phyloP scores from a whole-genome alignment of 2,329 filamentous ascomycete species.

The Eurotiales sp. region DNA sequence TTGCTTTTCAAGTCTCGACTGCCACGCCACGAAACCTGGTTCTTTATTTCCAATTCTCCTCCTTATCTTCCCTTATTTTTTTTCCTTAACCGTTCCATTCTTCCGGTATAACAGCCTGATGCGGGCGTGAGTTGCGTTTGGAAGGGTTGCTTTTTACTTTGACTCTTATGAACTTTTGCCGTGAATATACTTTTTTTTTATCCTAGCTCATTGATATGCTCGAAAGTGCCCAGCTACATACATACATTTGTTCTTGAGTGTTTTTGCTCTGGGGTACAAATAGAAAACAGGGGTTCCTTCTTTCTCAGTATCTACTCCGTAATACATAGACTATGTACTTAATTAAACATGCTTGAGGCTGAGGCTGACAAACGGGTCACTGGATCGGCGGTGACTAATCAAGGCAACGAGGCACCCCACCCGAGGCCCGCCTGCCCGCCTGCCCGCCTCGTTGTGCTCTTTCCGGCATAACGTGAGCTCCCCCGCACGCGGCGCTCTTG shows the following conservation, averaged over 20 bases:
- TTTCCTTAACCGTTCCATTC: too few relatives aligned
- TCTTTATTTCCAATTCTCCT: constrained; percentile 14
- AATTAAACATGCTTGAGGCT: too few relatives aligned
- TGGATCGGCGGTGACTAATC: neutral
- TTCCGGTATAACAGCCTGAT: neutral
- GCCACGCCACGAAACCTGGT: neutral
- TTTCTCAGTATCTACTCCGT: neutral
- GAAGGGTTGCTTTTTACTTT: neutral
- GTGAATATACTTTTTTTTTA: neutral
- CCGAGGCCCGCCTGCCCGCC: constrained; percentile 2
- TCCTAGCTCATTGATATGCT: neutral
- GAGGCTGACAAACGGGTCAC: too few relatives aligned
- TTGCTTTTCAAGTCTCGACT: neutral
- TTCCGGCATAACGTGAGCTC: constrained; percentile 2
- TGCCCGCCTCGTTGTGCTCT: constrained; percentile 3
- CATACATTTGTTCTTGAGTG: too few relatives aligned
- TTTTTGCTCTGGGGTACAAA: neutral
- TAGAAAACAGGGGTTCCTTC: neutral
- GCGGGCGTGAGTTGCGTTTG: constrained; percentile 13
- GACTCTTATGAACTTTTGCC: neutral
- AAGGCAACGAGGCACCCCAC: neutral
- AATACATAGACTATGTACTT: too few relatives aligned
- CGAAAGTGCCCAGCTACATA: neutral
- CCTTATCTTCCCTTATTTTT: constrained; percentile 12
- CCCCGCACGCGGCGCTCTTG: constrained; percentile 10